Evolutionary conservation across 2,329 filamentous ascomycete genomes (phyloP), one percentile per base, ranked within the genome.

Genomic region (Arthrobotrys iridis): DNA sequence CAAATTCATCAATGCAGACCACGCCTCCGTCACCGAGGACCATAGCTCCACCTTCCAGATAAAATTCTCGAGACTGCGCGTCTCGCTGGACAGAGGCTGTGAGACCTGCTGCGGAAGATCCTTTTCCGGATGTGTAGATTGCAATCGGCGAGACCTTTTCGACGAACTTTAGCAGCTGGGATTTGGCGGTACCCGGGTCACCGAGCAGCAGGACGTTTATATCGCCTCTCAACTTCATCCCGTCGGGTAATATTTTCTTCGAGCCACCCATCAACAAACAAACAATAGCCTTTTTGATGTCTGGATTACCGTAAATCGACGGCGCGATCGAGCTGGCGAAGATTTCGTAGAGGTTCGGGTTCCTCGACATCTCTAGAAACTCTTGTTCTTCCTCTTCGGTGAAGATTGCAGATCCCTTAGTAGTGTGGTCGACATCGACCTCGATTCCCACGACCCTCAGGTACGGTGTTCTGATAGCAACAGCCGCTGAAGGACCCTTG

Each of bases 1-100:
- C 95, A 81, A 99, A 99, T 83, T 99, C 95, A 81, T 99, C 95
- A 79, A 99, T 99, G 83, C 95, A 98, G 7, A 98, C 95, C 0
- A 98, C 94, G 79, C 95, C 95, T 1, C 93, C 93, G 78, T 99
- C 95, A 2, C 95, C 95, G 15, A 99, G 88, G 2, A 99, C 95
- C 95, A 99, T 98, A 30, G 95, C 95, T 83, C 95, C 95, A 50
- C 95, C 95, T 85, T 99, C 95, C 0, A 99, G 88, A 80, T 98
- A 99, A 82, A 99, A 99, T 82, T 99, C 95, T 59, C 95, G 88
- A 0, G 94, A 97, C 11, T 90, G 91, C 11, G 92, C 90, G 80
- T 99, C 95, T 71, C 95, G 89, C 80, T 99, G 95, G 1, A 99
- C 95, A 0, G 95, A 98, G 0, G 95, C 95, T 15, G 95, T 99